Evolutionary conservation across 163 green algal species (phyloP), one percentile per base, ranked within the genome.

Genomic region (Trebouxiophyceae sp.): DNA sequence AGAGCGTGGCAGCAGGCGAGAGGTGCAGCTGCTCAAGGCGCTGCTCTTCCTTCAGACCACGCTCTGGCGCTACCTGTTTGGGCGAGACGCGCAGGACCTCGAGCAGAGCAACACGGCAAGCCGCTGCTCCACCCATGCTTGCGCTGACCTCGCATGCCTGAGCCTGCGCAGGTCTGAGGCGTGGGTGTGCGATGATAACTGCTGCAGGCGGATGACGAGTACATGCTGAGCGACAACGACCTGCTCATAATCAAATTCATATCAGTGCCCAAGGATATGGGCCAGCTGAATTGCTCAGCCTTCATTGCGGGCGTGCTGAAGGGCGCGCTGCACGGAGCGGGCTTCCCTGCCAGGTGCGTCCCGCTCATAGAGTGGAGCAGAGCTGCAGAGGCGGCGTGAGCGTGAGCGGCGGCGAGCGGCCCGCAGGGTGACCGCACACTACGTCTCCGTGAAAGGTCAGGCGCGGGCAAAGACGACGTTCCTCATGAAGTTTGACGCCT

Each of bases 141-240:
- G 57, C 5, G 7, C 33, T 4, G 0, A 65, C 33, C 30, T 70
- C 50, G 33, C 34, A 63, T 70, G 32, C 2, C 56, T 28, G 5
- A 31, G 60, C 2, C 2, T n/a, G n/a, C 50, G 33, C 34, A 63
- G 67, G 32, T 2, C 56, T 28, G 5, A 31, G 60, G 2, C 12
- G 19, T 50, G 39, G 19, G 26, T 57, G 47, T 26, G 19, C 8
- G 19, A 57, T 57, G 19, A 29, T 57, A 20, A 12, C 6, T 28
- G 23, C 22, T 72, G 29, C 81, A 95, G 82, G 90, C 86, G 3
- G 90, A 96, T 54, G 91, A 98, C 71, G 92, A 98, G 77, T 98
- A 96, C 84, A 97, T 97, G 91, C 96, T 98, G 70, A 91, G 70
- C 30, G 92, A 98, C 75, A 76, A 79, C 45, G 88, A 97, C 63